These are phyloP conservation scores for Diaporthe citri DNA, from an alignment of 2,329 filamentous ascomycete genomes.

Conservation along the genomic window DNA sequence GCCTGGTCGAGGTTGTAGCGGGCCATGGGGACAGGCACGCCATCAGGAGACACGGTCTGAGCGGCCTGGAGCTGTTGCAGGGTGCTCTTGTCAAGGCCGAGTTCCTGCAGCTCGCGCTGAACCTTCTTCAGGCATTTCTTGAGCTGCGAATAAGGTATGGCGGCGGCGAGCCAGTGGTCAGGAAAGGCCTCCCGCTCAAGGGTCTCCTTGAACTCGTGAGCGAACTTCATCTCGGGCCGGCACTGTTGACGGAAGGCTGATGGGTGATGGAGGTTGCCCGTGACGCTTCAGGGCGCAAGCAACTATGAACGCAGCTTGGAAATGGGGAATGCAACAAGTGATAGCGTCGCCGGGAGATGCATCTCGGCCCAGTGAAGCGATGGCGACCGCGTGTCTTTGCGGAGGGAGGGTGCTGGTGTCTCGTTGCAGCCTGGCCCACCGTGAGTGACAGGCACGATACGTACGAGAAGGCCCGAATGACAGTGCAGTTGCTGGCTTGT, in stretches of 20 bases:
- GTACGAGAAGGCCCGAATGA: neutral
- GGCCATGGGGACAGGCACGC: slow-evolving; percentile 46
- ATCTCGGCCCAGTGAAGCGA: slow-evolving; percentile 23
- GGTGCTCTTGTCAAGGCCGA: slow-evolving; percentile 80
- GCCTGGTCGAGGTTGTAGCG: slow-evolving; percentile 69
- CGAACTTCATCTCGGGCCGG: slow-evolving; percentile 82
- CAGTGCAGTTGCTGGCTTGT: neutral
- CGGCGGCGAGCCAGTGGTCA: slow-evolving; percentile 76
- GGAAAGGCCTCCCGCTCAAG: slow-evolving; percentile 82
- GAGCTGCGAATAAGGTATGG: slow-evolving; percentile 85
- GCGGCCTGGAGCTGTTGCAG: slow-evolving; percentile 73
- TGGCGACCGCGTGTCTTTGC: neutral
- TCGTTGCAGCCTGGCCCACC: neutral
- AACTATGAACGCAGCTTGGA: slow-evolving; percentile 19
- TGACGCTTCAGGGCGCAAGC: neutral
- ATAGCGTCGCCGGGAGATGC: slow-evolving; percentile 28
- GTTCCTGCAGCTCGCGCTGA: slow-evolving; percentile 74
- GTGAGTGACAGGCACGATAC: neutral
- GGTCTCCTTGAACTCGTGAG: slow-evolving; percentile 79
- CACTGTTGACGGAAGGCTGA: neutral
- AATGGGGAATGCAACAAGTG: slow-evolving; percentile 8
- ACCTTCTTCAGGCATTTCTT: slow-evolving; percentile 92
- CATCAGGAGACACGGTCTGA: slow-evolving; percentile 58
- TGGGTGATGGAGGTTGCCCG: neutral
- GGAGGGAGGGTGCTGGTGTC: neutral